These are phyloP conservation scores for Cymbopogon flexuosus DNA, from an alignment of 202 grass and related monocot genomes.

Conservation along the genomic window DNA sequence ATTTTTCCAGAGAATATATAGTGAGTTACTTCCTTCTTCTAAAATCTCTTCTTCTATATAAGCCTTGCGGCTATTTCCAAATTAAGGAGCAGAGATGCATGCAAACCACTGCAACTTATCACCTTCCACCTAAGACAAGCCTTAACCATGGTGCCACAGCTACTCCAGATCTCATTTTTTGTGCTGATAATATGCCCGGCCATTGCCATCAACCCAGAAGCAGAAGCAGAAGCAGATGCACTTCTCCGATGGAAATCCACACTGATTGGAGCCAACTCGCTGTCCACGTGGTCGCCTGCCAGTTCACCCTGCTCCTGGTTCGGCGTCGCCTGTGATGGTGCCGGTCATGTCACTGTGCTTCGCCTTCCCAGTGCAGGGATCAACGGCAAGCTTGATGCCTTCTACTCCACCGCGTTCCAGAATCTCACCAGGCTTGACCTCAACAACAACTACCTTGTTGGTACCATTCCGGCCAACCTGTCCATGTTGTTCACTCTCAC, in stretches of 20 bases:
- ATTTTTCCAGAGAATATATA: not conserved
- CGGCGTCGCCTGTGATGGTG: constrained; percentile 20
- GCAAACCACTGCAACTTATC: not conserved
- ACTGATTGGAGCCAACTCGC: not conserved
- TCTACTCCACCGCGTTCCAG: constrained; percentile 27
- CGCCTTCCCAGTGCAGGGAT: not conserved
- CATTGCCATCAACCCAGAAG: not conserved
- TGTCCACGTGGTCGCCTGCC: constrained; percentile 41
- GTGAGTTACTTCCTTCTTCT: not conserved
- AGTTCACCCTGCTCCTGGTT: constrained; percentile 29
- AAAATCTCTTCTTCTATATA: not conserved
- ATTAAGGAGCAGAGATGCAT: not conserved
- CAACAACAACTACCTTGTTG: not conserved
- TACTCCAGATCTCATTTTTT: not conserved
- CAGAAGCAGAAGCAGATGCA: not conserved
- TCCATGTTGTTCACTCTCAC: not conserved
- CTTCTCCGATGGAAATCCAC: not conserved
- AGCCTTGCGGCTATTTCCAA: not conserved
- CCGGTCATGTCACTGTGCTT: not conserved
- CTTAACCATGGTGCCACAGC: not conserved
- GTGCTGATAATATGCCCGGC: not conserved
- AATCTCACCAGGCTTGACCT: constrained; percentile 35
- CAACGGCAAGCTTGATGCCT: constrained; percentile 21
- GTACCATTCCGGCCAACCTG: not conserved
- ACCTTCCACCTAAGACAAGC: not conserved